Conservation (phyloP, 352 stramenopile species). For the Phytopythium cucurbitacearum region DNA sequence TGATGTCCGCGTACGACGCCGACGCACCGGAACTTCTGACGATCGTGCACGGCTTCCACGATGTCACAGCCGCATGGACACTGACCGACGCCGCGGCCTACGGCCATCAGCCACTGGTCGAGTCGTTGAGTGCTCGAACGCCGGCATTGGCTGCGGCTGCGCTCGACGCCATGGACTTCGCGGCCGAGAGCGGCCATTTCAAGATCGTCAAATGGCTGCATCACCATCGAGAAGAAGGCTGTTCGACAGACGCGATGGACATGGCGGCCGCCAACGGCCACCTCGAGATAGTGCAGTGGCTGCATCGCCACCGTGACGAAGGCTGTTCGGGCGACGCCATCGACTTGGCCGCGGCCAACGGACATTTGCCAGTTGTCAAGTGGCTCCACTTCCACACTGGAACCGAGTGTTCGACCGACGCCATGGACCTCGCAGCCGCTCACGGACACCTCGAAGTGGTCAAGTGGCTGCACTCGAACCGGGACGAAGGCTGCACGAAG, state of each 20-base stretch:
- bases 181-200: slow-evolving; percentile 34
- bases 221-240: slow-evolving; percentile 18
- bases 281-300: slow-evolving; percentile 25
- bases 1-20: slow-evolving; percentile 25
- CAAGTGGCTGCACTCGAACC: slow-evolving; percentile 24
- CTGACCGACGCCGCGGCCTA: slow-evolving; percentile 31
- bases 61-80: slow-evolving; percentile 31
- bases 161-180: slow-evolving; percentile 47
- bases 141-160: slow-evolving; percentile 2
- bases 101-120: slow-evolving; percentile 30
- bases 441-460: slow-evolving; percentile 28
- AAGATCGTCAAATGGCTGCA: slow-evolving; percentile 29
- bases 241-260: slow-evolving; percentile 25
- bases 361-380: slow-evolving; percentile 21
- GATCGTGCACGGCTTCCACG: slow-evolving; percentile 33
- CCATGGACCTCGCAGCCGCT: slow-evolving; percentile 24
- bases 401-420: slow-evolving; percentile 21
- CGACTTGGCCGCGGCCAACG: slow-evolving; percentile 24
- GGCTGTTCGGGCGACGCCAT: slow-evolving; percentile 31
- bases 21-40: slow-evolving; percentile 26
- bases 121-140: slow-evolving; percentile 13
- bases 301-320: slow-evolving; percentile 24
- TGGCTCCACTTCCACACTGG: slow-evolving; percentile 27
- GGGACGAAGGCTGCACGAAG: slow-evolving; percentile 32
- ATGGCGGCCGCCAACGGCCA: slow-evolving; percentile 20